Evolutionary conservation across 1,284 basidiomycete genomes (phyloP), one percentile per base, ranked within the genome.

Genomic region (Ceratorhiza oryzae-sativae): DNA sequence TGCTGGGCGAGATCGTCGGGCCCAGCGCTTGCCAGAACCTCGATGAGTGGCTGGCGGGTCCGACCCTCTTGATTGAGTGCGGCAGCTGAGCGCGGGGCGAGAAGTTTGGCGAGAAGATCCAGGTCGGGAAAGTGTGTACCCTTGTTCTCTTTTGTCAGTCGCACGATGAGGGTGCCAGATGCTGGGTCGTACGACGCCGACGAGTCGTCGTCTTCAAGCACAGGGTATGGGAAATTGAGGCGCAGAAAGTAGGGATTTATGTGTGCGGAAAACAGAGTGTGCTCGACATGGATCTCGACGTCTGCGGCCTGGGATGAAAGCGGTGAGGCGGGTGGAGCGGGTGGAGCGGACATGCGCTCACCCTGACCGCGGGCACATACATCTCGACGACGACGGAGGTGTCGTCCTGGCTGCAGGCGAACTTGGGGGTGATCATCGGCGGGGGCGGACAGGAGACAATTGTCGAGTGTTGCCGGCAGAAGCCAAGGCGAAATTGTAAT

Each of bases 401-500:
- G 41, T 83, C 82, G n/a, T 87, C 89, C 79, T 93, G 92, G 51
- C 82, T 83, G 77, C 91, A 93, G 70, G 84, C 87, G 79, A 93
- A 93, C 61, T 85, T 86, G 55, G 91, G 92, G 12, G 92, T 93
- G 77, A 93, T 91, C 91, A 93, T 92, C 18, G n/a, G n/a, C n/a
- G n/a, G n/a, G n/a, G n/a, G n/a, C n/a, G n/a, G n/a, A n/a, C n/a
- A n/a, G n/a, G n/a, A 2, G 60, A 12, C 30, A n/a, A 34, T 23
- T 27, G 20, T 32, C 55, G 34, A 63, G 23, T 15, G 10, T 58
- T 20, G 59, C 27, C 39, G 36, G 15, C 34, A 45, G 36, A 41
- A 25, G 36, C 34, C 8, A 6, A 39, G 15, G 42, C 42, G 42
- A 45, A 45, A 45, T 45, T 18, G 42, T 10, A 45, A 45, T 45